These are phyloP conservation scores for Chlamydomonas sp. DNA, from an alignment of 139 green algal species.

Conservation along the genomic window DNA sequence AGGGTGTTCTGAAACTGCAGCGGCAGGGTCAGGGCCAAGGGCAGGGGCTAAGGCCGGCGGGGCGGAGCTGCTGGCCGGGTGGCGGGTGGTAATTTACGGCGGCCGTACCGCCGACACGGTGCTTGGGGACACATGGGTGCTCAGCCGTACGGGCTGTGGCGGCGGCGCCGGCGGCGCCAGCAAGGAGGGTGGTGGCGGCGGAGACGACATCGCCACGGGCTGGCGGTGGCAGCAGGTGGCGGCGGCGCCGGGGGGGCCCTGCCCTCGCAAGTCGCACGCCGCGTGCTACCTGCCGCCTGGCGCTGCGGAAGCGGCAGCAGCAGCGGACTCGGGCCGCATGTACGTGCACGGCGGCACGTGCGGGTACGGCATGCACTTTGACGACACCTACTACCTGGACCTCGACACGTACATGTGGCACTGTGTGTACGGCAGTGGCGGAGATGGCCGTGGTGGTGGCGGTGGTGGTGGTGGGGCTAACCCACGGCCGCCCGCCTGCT, in stretches of 20 bases:
- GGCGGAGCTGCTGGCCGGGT: constrained; percentile 11
- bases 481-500: constrained; percentile 35
- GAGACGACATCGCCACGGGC: not conserved
- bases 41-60: too few species aligned
- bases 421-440: not conserved
- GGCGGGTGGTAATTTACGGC: constrained; percentile 44
- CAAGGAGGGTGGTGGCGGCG: too few species aligned
- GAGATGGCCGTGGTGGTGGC: not conserved
- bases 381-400: constrained; percentile 47
- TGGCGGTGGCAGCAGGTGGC: constrained; percentile 40
- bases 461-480: not conserved
- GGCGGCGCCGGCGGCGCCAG: constrained; percentile 1
- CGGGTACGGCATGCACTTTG: constrained; percentile 44
- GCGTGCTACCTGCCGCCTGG: constrained; percentile 18
- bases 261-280: constrained; percentile 51
- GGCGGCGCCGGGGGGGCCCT: not conserved
- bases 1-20: too few species aligned
- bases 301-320: not conserved
- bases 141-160: constrained; percentile 1
- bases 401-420: constrained; percentile 26
- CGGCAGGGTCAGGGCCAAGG: too few species aligned
- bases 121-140: constrained; percentile 44
- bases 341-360: constrained; percentile 59
- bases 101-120: constrained; percentile 27
- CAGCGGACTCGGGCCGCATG: constrained; percentile 18